Evolutionary conservation across 208 protist genomes (phyloP).

Genomic region (Plasmodiophora brassicae): DNA sequence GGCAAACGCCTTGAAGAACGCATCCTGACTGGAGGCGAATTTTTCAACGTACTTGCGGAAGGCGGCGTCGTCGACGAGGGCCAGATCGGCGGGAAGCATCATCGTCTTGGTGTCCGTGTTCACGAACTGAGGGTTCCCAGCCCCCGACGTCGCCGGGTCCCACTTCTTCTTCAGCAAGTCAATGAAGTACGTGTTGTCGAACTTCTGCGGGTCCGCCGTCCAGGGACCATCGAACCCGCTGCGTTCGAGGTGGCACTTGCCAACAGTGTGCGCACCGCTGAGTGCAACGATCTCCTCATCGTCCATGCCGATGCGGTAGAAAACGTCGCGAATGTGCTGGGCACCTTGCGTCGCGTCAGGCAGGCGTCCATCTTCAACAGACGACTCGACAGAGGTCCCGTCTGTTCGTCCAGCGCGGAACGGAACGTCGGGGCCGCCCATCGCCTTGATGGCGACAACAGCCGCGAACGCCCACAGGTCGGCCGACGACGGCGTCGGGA

Average conservation of each 20-base stretch:
- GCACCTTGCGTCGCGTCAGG: slow-evolving; percentile 34
- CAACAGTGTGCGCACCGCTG: slow-evolving; percentile 51
- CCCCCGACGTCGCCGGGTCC: neutral
- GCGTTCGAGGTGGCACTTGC: slow-evolving; percentile 12
- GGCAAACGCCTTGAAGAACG: slow-evolving; percentile 34
- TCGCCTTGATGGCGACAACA: slow-evolving; percentile 41
- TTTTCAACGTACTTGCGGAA: neutral
- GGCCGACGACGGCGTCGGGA: slow-evolving; percentile 37
- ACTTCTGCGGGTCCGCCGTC: slow-evolving; percentile 37
- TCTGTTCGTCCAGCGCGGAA: slow-evolving; percentile 37
- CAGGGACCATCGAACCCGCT: slow-evolving; percentile 40
- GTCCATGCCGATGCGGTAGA: slow-evolving; percentile 49
- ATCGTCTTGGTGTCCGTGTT: neutral
- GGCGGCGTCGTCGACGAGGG: neutral
- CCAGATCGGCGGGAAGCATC: neutral
- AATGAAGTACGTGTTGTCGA: slow-evolving; percentile 41
- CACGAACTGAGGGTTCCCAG: neutral
- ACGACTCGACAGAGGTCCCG: neutral
- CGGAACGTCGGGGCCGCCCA: slow-evolving; percentile 40
- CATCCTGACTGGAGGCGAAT: neutral
- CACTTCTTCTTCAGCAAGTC: neutral
- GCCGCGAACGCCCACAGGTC: slow-evolving; percentile 50
- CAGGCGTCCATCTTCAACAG: slow-evolving; percentile 38
- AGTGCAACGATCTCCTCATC: slow-evolving; percentile 54
- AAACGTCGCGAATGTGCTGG: slow-evolving; percentile 48